A percentile compares a stretch with the other conserved stretches of the same genome.
These are phyloP conservation scores for Eutrema yunnanense DNA, from an alignment of 345 rosid genomes.

Conservation along the genomic window DNA sequence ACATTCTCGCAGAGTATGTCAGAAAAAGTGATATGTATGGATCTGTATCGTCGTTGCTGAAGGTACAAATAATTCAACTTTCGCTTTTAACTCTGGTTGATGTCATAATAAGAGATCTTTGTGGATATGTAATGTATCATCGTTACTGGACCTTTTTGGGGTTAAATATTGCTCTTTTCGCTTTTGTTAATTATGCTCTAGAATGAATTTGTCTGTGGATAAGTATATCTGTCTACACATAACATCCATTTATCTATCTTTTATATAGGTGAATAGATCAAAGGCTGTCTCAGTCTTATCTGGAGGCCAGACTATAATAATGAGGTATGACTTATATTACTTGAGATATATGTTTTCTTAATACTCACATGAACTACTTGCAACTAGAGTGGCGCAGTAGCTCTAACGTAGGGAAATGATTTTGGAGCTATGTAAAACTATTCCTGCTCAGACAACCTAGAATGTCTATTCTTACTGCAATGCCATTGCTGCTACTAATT, in stretches of 20 bases:
- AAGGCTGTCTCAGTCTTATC: constrained; percentile 45
- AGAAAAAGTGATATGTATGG: constrained; percentile 93
- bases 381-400: not conserved
- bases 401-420: not conserved
- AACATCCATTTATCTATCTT: constrained; percentile 1
- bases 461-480: not conserved
- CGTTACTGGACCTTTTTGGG: not conserved
- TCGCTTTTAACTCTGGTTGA: not conserved
- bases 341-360: constrained; percentile 1
- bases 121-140: not conserved
- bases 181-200: not conserved
- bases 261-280: constrained; percentile 63
- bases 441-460: not conserved
- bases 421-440: not conserved
- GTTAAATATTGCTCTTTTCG: not conserved
- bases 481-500: not conserved
- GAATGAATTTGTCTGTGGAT: not conserved
- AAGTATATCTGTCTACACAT: not conserved
- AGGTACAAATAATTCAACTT: constrained; percentile 38
- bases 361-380: not conserved
- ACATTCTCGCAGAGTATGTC: constrained; percentile 73
- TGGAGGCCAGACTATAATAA: constrained; percentile 42
- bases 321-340: constrained; percentile 41
- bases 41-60: constrained; percentile 78
- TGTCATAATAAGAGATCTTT: not conserved